Evolutionary conservation across 2,329 filamentous ascomycete species (phyloP).

Genomic region (Cercospora zeina): DNA sequence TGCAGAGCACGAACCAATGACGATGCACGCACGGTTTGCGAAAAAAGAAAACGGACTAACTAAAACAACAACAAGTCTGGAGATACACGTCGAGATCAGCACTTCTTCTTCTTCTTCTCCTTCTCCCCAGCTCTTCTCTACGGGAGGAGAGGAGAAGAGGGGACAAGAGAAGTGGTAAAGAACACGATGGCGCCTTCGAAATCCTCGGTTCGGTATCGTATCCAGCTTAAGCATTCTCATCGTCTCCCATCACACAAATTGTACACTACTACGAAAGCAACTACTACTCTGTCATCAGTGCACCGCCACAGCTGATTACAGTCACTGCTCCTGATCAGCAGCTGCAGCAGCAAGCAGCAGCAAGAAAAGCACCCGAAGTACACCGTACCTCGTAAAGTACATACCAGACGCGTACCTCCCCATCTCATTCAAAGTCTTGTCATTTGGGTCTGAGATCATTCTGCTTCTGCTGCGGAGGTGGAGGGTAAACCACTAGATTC

Average conservation of each 20-base stretch:
- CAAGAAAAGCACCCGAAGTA: too few relatives aligned
- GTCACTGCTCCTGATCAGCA: too few relatives aligned
- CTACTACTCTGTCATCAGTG: too few relatives aligned
- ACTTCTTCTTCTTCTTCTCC: background rate
- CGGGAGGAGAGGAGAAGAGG: background rate
- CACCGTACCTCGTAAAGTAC: constrained; percentile 32
- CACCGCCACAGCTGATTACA: too few relatives aligned
- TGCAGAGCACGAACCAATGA: constrained; percentile 18
- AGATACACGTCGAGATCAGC: background rate
- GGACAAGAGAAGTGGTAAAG: constrained; percentile 1
- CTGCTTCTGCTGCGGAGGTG: background rate
- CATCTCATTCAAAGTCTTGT: too few relatives aligned
- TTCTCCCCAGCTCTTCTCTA: background rate
- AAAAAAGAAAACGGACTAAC: too few relatives aligned
- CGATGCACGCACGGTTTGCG: constrained; percentile 9
- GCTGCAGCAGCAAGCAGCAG: too few relatives aligned
- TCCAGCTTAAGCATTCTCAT: background rate
- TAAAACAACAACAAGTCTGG: constrained; percentile 11
- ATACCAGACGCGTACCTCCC: constrained; percentile 24
- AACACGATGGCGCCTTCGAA: background rate
- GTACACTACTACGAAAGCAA: background rate
- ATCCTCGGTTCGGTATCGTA: constrained; percentile 2
- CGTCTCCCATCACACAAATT: background rate
- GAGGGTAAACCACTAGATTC: too few relatives aligned
- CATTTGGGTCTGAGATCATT: constrained; percentile 10